A percentile compares a stretch with the other conserved stretches of the same genome.
phyloP scores from a whole-genome alignment of 2,329 filamentous ascomycete genomes.

The Trichoderma sp. region DNA sequence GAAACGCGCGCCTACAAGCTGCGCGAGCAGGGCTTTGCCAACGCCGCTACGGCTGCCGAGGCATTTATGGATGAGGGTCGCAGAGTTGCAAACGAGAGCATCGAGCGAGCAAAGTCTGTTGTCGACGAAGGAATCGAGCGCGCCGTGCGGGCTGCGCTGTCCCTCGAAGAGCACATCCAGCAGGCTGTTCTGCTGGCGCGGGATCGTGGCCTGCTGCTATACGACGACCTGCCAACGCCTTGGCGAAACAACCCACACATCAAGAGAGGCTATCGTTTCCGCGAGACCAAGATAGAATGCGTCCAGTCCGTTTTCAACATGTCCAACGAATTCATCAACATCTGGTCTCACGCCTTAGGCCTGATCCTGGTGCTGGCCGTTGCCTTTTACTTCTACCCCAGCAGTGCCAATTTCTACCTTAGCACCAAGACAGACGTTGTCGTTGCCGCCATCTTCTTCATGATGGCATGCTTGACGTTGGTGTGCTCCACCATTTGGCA shows the following conservation, averaged over 20 bases:
- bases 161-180: conserved; percentile 82
- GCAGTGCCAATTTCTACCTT: conserved; percentile 79
- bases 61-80: conserved; percentile 76
- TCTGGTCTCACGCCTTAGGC: conserved; percentile 93
- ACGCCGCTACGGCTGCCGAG: conserved; percentile 65
- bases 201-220: conserved; percentile 80
- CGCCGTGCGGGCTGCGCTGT: conserved; percentile 79
- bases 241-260: conserved; percentile 98
- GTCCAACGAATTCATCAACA: conserved; percentile 95
- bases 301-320: conserved; percentile 78
- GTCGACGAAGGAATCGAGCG: conserved; percentile 80
- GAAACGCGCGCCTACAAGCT: conserved; percentile 80
- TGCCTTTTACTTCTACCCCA: conserved; percentile 95
- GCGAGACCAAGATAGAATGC: conserved; percentile 86
- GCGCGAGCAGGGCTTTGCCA: conserved; percentile 71
- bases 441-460: conserved; percentile 93
- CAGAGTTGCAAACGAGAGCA: conserved; percentile 76
- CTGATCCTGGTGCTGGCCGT: conserved; percentile 84
- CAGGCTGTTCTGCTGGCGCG: conserved; percentile 73
- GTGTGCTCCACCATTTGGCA: conserved; percentile 97
- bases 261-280: conserved; percentile 87
- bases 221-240: conserved; percentile 85
- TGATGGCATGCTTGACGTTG: conserved; percentile 91
- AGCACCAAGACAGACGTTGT: conserved; percentile 87
- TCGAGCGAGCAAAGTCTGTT: conserved; percentile 72